Evolutionary conservation across 2,329 filamentous ascomycete genomes (phyloP).

Genomic region (Calonectria multiphialidica): DNA sequence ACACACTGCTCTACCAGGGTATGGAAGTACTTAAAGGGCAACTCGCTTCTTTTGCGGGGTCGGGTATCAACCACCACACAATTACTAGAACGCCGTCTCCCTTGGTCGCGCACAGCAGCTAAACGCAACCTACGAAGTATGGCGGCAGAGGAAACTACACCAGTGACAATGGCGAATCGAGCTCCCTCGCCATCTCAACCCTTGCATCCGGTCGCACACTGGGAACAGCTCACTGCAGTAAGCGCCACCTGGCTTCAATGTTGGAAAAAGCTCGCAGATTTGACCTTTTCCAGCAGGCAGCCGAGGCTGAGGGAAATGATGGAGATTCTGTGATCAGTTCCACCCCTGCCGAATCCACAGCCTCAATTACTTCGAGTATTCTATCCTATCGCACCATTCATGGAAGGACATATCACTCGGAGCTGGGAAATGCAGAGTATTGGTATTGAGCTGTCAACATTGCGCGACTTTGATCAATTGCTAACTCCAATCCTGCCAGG

Average conservation of each 20-base stretch:
- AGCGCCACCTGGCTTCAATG: not conserved
- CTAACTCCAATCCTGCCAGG: not conserved
- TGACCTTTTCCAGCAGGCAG: not conserved
- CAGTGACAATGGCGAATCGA: no score
- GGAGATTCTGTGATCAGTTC: not conserved
- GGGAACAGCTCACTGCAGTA: slow-evolving; percentile 12
- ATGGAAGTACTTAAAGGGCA: no score
- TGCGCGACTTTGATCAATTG: not conserved
- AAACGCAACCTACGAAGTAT: no score
- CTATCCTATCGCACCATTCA: slow-evolving; percentile 37
- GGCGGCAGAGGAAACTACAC: no score
- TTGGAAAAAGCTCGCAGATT: not conserved
- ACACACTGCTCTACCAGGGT: no score
- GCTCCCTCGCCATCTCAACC: no score
- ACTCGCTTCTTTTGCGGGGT: no score
- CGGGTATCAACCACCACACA: no score
- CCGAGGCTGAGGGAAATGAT: not conserved
- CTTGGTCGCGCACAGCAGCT: no score
- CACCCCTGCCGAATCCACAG: slow-evolving; percentile 28
- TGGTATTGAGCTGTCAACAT: slow-evolving; percentile 29
- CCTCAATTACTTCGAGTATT: slow-evolving; percentile 37
- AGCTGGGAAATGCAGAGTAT: slow-evolving; percentile 34
- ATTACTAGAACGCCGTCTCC: no score
- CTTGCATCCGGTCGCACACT: not conserved
- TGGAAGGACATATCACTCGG: slow-evolving; percentile 37